A percentile compares a stretch with the other conserved stretches of the same genome.
phyloP scores from a whole-genome alignment of 768 basidiomycete genomes.

The Leccinum barrowsii region DNA sequence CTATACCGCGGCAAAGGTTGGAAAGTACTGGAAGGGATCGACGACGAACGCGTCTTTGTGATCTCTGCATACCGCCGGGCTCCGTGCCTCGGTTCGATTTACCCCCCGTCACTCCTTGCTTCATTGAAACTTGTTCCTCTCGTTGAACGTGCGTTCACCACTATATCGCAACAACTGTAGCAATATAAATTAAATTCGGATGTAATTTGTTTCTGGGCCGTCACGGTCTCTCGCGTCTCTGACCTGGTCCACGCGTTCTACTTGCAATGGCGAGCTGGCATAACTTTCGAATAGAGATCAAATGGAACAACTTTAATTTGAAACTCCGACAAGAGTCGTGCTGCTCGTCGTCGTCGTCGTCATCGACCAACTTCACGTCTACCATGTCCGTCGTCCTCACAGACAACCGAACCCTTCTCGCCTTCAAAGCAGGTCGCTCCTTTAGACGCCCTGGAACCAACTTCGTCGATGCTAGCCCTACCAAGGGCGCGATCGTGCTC shows the following conservation, averaged over 20 bases:
- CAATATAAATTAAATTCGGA: slow-evolving; percentile 12
- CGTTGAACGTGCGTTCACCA: neutral
- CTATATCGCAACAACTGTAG: slow-evolving; percentile 15
- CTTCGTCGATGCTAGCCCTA: slow-evolving; percentile 60
- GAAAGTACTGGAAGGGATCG: slow-evolving; percentile 72
- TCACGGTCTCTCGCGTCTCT: neutral
- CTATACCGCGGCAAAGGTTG: slow-evolving; percentile 73
- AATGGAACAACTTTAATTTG: neutral
- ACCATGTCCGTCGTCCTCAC: slow-evolving; percentile 28
- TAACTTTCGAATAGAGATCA: no score
- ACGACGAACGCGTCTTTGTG: slow-evolving; percentile 5
- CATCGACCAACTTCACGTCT: neutral
- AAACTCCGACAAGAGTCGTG: neutral
- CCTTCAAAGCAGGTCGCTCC: slow-evolving; percentile 71
- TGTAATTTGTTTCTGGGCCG: slow-evolving; percentile 13
- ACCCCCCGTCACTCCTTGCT: slow-evolving; percentile 11
- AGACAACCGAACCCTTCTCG: slow-evolving; percentile 34
- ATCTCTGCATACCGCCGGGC: neutral
- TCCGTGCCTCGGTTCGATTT: neutral
- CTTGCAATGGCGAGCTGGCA: no score
- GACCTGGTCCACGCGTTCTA: no score
- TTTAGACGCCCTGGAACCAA: slow-evolving; percentile 66
- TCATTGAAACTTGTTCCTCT: slow-evolving; percentile 2
- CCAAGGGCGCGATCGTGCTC: slow-evolving; percentile 72
- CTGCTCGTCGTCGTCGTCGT: neutral